phyloP scores from a whole-genome alignment of 2,329 filamentous ascomycete species.

The Phialemoniopsis sp. region DNA sequence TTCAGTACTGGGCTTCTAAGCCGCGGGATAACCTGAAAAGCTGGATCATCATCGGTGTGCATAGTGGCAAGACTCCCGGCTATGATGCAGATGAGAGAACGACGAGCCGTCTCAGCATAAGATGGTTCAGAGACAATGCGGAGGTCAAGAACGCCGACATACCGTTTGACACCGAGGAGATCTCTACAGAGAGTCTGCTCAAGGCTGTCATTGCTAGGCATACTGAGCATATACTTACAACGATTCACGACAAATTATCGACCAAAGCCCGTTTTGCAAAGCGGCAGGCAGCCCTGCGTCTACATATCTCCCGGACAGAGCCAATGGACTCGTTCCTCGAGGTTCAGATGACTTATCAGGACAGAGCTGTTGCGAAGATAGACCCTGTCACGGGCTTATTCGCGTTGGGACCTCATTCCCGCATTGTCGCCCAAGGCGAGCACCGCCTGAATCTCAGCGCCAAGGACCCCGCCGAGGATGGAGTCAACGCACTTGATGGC shows the following conservation, averaged over 20 bases:
- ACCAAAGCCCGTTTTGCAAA: constrained; percentile 57
- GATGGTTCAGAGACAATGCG: constrained; percentile 83
- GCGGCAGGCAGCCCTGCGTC: constrained; percentile 51
- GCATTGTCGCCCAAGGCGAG: constrained; percentile 54
- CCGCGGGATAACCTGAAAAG: constrained; percentile 62
- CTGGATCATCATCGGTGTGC: constrained; percentile 85
- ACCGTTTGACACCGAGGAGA: constrained; percentile 56
- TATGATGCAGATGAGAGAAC: constrained; percentile 32
- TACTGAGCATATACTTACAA: constrained; percentile 65
- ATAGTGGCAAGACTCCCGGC: constrained; percentile 51
- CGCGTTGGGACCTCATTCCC: constrained; percentile 62
- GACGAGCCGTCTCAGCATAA: constrained; percentile 54
- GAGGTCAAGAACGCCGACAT: constrained; percentile 69
- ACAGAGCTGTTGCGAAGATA: constrained; percentile 59
- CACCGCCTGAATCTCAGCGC: constrained; percentile 55
- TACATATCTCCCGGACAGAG: constrained; percentile 55
- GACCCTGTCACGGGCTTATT: constrained; percentile 78
- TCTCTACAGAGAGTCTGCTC: constrained; percentile 73
- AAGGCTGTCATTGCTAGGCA: constrained; percentile 73
- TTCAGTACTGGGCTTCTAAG: constrained; percentile 84
- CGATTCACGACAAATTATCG: constrained; percentile 58
- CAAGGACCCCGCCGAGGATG: constrained; percentile 53
- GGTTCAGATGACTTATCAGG: constrained; percentile 64
- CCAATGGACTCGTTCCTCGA: constrained; percentile 64
- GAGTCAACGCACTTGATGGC: constrained; percentile 51